A percentile compares a stretch with the other conserved stretches of the same genome.
Conservation (phyloP, 225 moss, liverwort and hornwort species). For the Neckera pumila region DNA sequence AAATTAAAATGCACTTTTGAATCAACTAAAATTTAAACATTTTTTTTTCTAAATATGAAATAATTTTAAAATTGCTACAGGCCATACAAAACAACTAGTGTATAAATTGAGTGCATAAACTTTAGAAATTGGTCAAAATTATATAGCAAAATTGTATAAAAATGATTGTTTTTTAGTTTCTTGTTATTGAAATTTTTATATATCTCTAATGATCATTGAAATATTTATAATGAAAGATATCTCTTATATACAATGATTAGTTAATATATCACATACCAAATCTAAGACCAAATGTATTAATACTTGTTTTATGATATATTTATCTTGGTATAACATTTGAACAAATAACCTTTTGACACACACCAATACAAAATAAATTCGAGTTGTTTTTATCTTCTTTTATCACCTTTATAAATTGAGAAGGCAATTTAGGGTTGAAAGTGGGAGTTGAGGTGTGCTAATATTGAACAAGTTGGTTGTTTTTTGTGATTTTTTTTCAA, state of each 20-base stretch:
- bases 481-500: too few relatives aligned
- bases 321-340: neutral
- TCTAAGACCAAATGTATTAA: neutral
- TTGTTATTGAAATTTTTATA: too few relatives aligned
- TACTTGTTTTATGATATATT: neutral
- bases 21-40: neutral
- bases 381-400: neutral
- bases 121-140: neutral
- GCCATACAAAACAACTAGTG: rapidly evolving
- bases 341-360: neutral
- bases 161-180: rapidly evolving
- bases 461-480: too few relatives aligned
- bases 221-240: neutral
- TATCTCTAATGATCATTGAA: neutral
- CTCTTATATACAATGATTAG: neutral
- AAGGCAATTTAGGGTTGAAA: too few relatives aligned
- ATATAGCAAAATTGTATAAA: neutral
- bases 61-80: neutral
- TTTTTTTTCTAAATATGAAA: neutral
- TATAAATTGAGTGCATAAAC: neutral
- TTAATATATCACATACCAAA: neutral
- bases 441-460: too few relatives aligned
- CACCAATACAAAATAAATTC: neutral
- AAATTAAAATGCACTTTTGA: neutral
- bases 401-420: neutral